These are phyloP conservation scores for Hygrocybe punicea DNA, from an alignment of 768 basidiomycete genomes.

Conservation along the genomic window DNA sequence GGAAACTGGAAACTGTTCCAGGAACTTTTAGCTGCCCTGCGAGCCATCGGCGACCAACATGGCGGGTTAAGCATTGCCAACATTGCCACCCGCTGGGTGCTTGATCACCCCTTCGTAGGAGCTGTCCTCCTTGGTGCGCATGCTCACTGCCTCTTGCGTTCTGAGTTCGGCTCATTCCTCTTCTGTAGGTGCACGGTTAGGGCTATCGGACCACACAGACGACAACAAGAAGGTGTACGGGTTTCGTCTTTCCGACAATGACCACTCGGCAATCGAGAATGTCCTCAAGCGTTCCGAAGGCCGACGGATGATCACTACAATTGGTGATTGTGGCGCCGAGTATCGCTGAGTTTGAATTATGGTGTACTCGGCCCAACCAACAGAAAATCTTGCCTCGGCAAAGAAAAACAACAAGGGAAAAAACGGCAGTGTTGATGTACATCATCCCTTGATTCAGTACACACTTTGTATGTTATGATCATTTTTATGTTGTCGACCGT, in stretches of 20 bases:
- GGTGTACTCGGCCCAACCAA: too few relatives aligned
- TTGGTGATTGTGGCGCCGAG: conserved; percentile 84
- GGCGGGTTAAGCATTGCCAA: conserved; percentile 68
- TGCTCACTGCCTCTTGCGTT: conserved; percentile 1
- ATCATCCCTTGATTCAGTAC: not conserved
- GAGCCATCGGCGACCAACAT: conserved; percentile 64
- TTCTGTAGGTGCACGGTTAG: conserved; percentile 61
- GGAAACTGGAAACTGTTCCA: conserved; percentile 78
- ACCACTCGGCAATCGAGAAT: conserved; percentile 58
- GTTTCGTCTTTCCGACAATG: conserved; percentile 53
- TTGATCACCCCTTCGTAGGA: conserved; percentile 74
- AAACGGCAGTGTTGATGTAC: not conserved
- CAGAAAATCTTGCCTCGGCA: too few relatives aligned
- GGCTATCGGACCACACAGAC: conserved; percentile 67
- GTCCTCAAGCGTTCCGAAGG: conserved; percentile 63
- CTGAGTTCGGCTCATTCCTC: not conserved
- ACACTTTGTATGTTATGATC: too few relatives aligned
- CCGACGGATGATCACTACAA: conserved; percentile 55
- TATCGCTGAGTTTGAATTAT: conserved; percentile 49
- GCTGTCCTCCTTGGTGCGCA: conserved; percentile 71
- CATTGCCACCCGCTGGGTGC: conserved; percentile 77
- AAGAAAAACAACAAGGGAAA: not conserved
- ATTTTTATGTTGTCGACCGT: too few relatives aligned
- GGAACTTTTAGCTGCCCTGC: conserved; percentile 53
- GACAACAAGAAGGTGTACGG: conserved; percentile 65